phyloP scores from a whole-genome alignment of 2,329 filamentous ascomycete genomes.

The Diaporthe sp. region DNA sequence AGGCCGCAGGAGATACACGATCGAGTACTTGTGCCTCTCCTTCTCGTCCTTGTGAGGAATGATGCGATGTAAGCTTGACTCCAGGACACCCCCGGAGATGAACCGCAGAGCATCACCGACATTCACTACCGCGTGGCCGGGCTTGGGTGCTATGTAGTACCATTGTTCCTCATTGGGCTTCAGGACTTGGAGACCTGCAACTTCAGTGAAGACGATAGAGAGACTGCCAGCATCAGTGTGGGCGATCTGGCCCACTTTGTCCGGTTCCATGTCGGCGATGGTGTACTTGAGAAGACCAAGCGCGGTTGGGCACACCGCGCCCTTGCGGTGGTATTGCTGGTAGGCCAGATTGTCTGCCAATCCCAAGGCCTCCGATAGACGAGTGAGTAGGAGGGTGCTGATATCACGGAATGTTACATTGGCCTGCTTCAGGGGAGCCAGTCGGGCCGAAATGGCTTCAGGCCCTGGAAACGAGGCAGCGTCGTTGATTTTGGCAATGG shows the following conservation, averaged over 20 bases:
- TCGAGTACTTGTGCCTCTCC: slow-evolving; percentile 15
- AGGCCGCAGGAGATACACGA: not conserved
- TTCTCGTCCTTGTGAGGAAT: slow-evolving; percentile 16
- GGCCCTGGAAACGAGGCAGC: not conserved
- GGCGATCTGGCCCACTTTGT: slow-evolving; percentile 21
- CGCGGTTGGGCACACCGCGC: not conserved
- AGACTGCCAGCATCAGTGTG: slow-evolving; percentile 17
- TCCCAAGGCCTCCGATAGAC: not conserved
- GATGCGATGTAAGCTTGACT: slow-evolving; percentile 24
- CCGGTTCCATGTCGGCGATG: slow-evolving; percentile 7
- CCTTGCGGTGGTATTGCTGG: slow-evolving; percentile 15
- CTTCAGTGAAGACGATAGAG: slow-evolving; percentile 21
- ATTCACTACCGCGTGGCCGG: slow-evolving; percentile 16
- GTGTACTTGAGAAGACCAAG: slow-evolving; percentile 21
- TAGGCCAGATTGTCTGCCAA: not conserved
- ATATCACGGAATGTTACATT: slow-evolving; percentile 13
- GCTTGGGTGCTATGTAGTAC: slow-evolving; percentile 28
- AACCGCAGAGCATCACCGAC: not conserved
- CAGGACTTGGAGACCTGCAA: not conserved
- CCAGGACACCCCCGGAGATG: slow-evolving; percentile 3
- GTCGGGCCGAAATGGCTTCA: not conserved
- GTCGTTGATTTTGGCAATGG: slow-evolving; percentile 3
- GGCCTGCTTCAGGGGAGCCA: not conserved
- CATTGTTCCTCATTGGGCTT: slow-evolving; percentile 25
- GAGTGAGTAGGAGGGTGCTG: slow-evolving; percentile 15